Conservation (phyloP, 306 rosid genomes). For the Rosa rugosa region DNA sequence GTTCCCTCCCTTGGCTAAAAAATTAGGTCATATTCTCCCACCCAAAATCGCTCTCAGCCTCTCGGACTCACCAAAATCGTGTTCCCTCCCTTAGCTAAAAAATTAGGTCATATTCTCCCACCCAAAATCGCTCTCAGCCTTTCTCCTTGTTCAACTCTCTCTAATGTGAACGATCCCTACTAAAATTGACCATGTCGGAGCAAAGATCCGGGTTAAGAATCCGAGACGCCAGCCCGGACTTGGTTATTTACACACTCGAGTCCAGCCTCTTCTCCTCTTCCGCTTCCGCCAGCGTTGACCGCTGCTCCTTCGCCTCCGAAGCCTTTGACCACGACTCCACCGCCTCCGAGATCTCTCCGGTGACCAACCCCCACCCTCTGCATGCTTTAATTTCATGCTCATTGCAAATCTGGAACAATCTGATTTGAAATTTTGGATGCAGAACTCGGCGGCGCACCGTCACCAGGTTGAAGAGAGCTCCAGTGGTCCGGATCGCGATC, state of each 20-base stretch:
- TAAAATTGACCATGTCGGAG: constrained; percentile 57
- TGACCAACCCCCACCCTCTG: constrained; percentile 1
- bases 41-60: no score
- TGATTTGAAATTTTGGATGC: neutral
- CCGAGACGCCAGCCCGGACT: constrained; percentile 86
- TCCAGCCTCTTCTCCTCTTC: constrained; percentile 91
- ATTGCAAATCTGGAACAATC: neutral
- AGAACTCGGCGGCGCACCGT: constrained; percentile 16
- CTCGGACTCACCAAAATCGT: no score
- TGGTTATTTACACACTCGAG: constrained; percentile 79
- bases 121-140: no score
- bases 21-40: no score
- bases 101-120: no score
- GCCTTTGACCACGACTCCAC: constrained; percentile 79
- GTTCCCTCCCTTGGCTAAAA: no score
- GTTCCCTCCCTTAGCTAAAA: no score
- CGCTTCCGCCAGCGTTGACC: constrained; percentile 88
- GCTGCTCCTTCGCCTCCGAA: constrained; percentile 87
- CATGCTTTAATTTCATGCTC: neutral
- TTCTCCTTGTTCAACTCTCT: neutral
- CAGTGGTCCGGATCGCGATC: constrained; percentile 72
- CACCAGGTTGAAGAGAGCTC: constrained; percentile 44
- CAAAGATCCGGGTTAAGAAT: constrained; percentile 42
- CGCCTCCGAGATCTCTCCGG: constrained; percentile 78
- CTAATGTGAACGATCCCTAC: neutral